Conservation (phyloP, 2,329 filamentous ascomycete genomes). For the Neocucurbitaria cava region DNA sequence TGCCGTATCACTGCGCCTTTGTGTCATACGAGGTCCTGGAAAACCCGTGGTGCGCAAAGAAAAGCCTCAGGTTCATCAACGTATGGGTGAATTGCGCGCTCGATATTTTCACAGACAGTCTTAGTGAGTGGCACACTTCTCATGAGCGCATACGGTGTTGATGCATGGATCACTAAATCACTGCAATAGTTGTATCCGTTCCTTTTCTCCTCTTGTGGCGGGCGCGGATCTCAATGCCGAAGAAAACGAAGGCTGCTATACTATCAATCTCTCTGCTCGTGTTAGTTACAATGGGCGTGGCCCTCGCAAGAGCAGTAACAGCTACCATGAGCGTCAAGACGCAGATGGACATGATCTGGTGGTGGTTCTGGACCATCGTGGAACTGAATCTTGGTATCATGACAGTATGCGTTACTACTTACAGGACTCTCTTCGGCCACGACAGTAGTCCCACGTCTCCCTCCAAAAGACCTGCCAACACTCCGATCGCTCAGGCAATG, state of each 20-base stretch:
- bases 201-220: constrained; percentile 11
- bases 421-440: constrained; percentile 10
- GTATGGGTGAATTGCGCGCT: constrained; percentile 17
- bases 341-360: constrained; percentile 15
- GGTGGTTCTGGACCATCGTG: constrained; percentile 10
- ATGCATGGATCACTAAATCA: not conserved
- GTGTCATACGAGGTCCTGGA: constrained; percentile 5
- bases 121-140: constrained; percentile 13
- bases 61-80: constrained; percentile 7
- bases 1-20: constrained; percentile 18
- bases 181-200: constrained; percentile 10
- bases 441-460: not conserved
- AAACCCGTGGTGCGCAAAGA: constrained; percentile 7
- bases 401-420: constrained; percentile 12
- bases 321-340: constrained; percentile 4
- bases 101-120: constrained; percentile 17
- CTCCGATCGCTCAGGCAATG: too few relatives aligned
- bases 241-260: constrained; percentile 7
- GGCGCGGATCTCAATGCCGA: constrained; percentile 3
- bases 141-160: not conserved
- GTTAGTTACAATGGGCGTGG: constrained; percentile 14
- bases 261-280: constrained; percentile 17
- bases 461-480: too few relatives aligned
- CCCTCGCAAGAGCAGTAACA: constrained; percentile 9
- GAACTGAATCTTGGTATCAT: constrained; percentile 6